Percentiles rank a stretch among this genome's conserved stretches.
Conservation (phyloP, 305 asterid species). For the Fraxinus paxiana region DNA sequence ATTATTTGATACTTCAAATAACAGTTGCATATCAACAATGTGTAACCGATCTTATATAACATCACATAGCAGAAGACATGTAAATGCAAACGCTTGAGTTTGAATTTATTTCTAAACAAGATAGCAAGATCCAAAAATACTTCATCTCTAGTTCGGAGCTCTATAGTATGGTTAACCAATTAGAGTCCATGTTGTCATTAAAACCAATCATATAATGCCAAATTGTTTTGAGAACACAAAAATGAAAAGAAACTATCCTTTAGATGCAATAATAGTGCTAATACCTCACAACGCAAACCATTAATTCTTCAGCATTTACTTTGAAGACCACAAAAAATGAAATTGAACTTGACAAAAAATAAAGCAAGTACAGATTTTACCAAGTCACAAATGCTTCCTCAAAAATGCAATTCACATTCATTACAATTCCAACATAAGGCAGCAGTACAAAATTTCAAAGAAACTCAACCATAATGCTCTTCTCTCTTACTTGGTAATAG, state of each 20-base stretch:
- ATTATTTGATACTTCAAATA: not conserved
- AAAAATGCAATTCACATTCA: not conserved
- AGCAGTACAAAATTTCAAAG: too few relatives aligned
- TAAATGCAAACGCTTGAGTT: not conserved
- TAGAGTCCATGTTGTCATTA: not conserved
- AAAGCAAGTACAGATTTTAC: conserved; percentile 6
- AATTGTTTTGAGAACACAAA: not conserved
- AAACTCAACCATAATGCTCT: too few relatives aligned
- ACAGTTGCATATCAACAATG: not conserved
- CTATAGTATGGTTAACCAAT: not conserved
- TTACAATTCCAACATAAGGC: not conserved
- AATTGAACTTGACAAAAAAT: not conserved
- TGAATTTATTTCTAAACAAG: not conserved
- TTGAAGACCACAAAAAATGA: not conserved
- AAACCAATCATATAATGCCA: not conserved
- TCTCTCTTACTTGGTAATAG: too few relatives aligned
- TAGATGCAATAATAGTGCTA: not conserved
- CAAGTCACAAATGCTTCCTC: conserved; percentile 1
- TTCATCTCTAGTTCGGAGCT: not conserved
- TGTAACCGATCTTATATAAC: not conserved
- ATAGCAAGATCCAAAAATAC: not conserved
- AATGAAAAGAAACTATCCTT: not conserved
- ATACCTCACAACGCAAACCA: conserved; percentile 13
- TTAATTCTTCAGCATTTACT: not conserved
- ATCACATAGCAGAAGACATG: not conserved